Percentiles rank a stretch among this genome's conserved stretches.
These are phyloP conservation scores for Suillus tomentosus DNA, from an alignment of 768 basidiomycete genomes.

Conservation along the genomic window DNA sequence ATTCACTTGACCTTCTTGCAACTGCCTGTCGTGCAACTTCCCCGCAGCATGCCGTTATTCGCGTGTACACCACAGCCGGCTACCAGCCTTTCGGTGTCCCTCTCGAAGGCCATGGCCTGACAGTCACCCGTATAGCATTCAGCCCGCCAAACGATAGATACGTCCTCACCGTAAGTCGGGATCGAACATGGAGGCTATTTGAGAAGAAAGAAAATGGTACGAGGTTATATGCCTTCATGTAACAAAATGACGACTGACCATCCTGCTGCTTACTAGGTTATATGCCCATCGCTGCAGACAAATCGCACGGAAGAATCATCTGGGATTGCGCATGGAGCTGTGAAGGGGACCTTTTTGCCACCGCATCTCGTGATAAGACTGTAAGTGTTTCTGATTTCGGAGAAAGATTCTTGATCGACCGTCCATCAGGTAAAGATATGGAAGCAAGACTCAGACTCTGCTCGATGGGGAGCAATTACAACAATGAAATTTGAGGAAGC, in stretches of 20 bases:
- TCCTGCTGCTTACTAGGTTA: constrained; percentile 49
- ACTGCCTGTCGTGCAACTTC: constrained; percentile 90
- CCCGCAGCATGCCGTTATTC: constrained; percentile 86
- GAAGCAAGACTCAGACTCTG: constrained; percentile 41
- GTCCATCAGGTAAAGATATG: constrained; percentile 78
- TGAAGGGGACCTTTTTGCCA: constrained; percentile 81
- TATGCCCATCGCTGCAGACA: constrained; percentile 64
- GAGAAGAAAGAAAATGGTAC: constrained; percentile 49
- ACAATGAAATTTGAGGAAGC: constrained; percentile 75
- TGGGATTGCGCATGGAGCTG: constrained; percentile 93
- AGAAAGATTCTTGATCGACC: neutral
- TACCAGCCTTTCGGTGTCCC: constrained; percentile 75
- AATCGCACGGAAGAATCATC: constrained; percentile 89
- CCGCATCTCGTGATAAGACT: constrained; percentile 94
- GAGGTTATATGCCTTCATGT: neutral
- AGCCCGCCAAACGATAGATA: constrained; percentile 74
- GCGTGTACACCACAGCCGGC: constrained; percentile 71
- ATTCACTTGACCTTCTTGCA: constrained; percentile 68
- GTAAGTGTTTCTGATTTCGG: constrained; percentile 42
- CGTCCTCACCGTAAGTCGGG: constrained; percentile 85
- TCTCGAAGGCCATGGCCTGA: constrained; percentile 81
- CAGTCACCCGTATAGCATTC: constrained; percentile 89
- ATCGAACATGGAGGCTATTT: constrained; percentile 89
- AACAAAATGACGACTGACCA: constrained; percentile 4
- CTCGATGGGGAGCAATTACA: constrained; percentile 56